Base-by-base conservation (phyloP, 345 rosid genomes). In the Brassica nigra region DNA sequence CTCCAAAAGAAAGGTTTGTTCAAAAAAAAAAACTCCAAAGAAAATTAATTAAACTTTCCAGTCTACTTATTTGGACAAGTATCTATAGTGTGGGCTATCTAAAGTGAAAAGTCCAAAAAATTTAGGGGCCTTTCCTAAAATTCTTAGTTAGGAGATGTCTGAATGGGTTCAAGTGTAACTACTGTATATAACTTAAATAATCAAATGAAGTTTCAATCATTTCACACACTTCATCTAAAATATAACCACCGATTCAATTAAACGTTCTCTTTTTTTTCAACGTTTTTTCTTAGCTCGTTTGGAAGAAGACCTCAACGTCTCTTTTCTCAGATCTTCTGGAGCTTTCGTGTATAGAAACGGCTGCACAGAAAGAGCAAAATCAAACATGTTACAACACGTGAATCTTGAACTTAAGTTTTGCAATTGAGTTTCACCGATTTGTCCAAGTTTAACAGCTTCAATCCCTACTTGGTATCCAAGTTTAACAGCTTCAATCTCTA, bases 231-330 rank as follows among this genome's bases (percentile, higher is more conserved):
- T 27, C 37, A 78, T 39, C n/a, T 29, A 14, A 28, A 30, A 30
- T 30, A 66, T 66, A 15, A 42, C 36, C 59, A 66, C 15, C 31
- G 2, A 33, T 58, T 47, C 64, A 67, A 79, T 79, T 62, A 67
- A 57, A 70, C 4, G 34, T 27, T 54, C 11, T 58, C 8, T 36
- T 6, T 18, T 36, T 44, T 11, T 64, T 85, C 75, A 95, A 28
- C 95, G 93, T n/a, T 85, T 71, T 75, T 89, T 95, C 87, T 87
- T 92, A 65, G 70, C 30, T 42, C 94, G 91, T 83, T 92, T 95
- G 5, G 95, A 75, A 15, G 89, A 86, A 59, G 83, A 14, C 76
- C 85, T 86, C 68, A 63, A 30, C 4, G 84, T 76, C 76, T 86
- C 97, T 84, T 92, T 92, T 86, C 87, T 85, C 23, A 79, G 14